A percentile compares a stretch with the other conserved stretches of the same genome.
These are phyloP conservation scores for Calonectria montana DNA, from an alignment of 2,329 filamentous ascomycete species.

Conservation along the genomic window DNA sequence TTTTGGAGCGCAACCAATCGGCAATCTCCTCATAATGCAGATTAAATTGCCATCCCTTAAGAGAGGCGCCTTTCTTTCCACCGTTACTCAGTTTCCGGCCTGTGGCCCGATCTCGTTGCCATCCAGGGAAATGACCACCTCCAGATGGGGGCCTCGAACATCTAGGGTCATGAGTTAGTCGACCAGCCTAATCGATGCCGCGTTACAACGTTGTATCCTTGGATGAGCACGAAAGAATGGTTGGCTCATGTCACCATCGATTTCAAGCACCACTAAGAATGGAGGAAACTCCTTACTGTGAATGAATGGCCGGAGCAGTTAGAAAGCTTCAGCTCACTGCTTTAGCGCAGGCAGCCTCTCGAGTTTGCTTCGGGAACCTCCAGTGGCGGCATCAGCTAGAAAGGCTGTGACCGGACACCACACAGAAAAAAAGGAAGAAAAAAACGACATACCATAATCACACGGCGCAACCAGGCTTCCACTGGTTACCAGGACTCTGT, in stretches of 20 bases:
- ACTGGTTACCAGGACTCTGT: background rate
- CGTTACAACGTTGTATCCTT: constrained; percentile 13
- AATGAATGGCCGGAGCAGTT: background rate
- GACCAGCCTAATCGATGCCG: background rate
- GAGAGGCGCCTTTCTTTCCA: constrained; percentile 13
- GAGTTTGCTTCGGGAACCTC: background rate
- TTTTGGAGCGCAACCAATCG: constrained; percentile 35
- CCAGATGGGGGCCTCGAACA: background rate
- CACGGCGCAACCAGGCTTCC: background rate
- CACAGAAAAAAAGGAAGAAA: background rate
- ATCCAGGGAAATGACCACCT: background rate
- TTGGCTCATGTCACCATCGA: constrained; percentile 4
- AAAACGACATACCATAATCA: background rate
- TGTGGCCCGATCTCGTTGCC: constrained; percentile 18
- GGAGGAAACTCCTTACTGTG: background rate
- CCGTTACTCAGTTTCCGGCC: background rate
- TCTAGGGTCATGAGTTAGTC: background rate
- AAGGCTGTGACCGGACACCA: background rate
- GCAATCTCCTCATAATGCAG: constrained; percentile 27
- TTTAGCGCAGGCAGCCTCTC: background rate
- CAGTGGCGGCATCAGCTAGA: background rate
- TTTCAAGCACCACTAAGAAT: background rate
- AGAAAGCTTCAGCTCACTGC: background rate
- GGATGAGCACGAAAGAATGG: background rate
- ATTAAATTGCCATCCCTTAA: constrained; percentile 40